A percentile compares a stretch with the other conserved stretches of the same genome.
Conservation (phyloP, 176 grass and related monocot genomes). For the Carex littledalei region DNA sequence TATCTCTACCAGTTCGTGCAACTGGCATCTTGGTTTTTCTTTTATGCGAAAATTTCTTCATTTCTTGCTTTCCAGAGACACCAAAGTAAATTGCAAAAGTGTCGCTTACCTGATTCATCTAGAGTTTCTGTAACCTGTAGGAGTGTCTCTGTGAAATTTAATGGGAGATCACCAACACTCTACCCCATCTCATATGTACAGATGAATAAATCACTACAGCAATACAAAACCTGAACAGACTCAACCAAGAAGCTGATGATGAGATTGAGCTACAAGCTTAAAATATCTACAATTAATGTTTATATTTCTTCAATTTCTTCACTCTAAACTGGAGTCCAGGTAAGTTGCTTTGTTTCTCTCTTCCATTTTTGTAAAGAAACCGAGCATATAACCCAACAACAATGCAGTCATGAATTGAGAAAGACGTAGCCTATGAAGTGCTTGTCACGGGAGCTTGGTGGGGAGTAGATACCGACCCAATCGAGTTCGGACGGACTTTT, state of each 20-base stretch:
- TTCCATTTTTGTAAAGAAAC: slow-evolving; percentile 45
- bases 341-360: slow-evolving; percentile 35
- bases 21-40: too few species aligned
- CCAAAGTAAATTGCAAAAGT: too few species aligned
- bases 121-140: too few species aligned
- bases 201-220: not conserved
- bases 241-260: not conserved
- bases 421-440: slow-evolving; percentile 90
- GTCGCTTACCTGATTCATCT: too few species aligned
- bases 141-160: not conserved
- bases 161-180: not conserved
- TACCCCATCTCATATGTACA: not conserved
- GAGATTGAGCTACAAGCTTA: not conserved
- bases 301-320: slow-evolving; percentile 33
- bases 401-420: slow-evolving; percentile 60
- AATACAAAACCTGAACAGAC: not conserved
- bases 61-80: too few species aligned
- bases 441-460: slow-evolving; percentile 47
- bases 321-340: slow-evolving; percentile 69
- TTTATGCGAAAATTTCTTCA: too few species aligned
- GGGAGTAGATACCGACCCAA: slow-evolving; percentile 75
- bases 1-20: too few species aligned
- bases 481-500: slow-evolving; percentile 64
- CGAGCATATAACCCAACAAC: slow-evolving; percentile 49
- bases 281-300: not conserved